phyloP scores from a whole-genome alignment of 768 basidiomycete genomes.

The Goffeauzyma gilvescens region DNA sequence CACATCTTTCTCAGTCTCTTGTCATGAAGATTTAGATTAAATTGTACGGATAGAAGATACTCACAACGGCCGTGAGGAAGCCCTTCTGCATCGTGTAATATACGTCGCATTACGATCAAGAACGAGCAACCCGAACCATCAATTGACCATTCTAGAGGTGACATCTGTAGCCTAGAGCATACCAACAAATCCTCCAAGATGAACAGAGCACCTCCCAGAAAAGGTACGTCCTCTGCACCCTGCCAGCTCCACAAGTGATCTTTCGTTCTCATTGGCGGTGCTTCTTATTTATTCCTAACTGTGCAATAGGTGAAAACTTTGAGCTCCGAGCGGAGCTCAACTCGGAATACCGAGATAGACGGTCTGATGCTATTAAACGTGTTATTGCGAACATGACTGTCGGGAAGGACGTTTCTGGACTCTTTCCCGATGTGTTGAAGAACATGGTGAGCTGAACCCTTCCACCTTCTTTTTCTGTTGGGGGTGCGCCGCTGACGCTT shows the following conservation, averaged over 20 bases:
- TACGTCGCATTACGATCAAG: too few relatives aligned
- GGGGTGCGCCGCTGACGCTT: too few relatives aligned
- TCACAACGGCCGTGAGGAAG: too few relatives aligned
- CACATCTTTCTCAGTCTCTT: too few relatives aligned
- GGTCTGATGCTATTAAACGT: conserved; percentile 96
- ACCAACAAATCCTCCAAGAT: too few relatives aligned
- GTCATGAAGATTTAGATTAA: too few relatives aligned
- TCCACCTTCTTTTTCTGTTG: too few relatives aligned
- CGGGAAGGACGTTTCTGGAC: conserved; percentile 71
- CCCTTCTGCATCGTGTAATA: too few relatives aligned
- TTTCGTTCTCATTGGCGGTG: not conserved
- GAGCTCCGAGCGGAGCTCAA: conserved; percentile 94
- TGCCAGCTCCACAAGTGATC: not conserved
- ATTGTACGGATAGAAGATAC: too few relatives aligned
- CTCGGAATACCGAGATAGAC: conserved; percentile 80
- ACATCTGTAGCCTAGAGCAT: too few relatives aligned
- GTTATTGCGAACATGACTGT: conserved; percentile 98
- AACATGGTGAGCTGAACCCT: conserved; percentile 42
- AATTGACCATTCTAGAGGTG: too few relatives aligned
- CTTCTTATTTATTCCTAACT: not conserved
- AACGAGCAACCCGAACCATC: too few relatives aligned
- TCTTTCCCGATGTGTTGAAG: conserved; percentile 95
- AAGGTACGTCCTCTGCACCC: conserved; percentile 3
- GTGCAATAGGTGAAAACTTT: conserved; percentile 66
- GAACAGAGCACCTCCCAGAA: conserved; percentile 11